These are phyloP conservation scores for Podaxis sp. DNA, from an alignment of 768 basidiomycete genomes.

Conservation along the genomic window DNA sequence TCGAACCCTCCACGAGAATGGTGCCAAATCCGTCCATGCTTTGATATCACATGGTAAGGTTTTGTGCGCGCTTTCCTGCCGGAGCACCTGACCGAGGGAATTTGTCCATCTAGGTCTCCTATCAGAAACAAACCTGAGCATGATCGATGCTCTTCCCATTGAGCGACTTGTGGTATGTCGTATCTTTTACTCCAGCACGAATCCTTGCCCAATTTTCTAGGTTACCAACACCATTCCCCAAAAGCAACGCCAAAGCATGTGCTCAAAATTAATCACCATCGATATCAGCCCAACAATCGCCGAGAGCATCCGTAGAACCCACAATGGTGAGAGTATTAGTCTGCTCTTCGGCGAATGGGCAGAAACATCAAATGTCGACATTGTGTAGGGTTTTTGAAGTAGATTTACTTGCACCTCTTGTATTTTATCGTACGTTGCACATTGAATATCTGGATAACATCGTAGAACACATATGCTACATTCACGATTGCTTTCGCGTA, in stretches of 20 bases:
- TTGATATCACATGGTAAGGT: conserved; percentile 85
- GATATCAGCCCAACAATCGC: conserved; percentile 92
- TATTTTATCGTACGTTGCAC: conserved; percentile 4
- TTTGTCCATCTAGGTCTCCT: conserved; percentile 60
- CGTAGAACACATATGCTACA: background rate
- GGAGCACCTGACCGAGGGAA: conserved; percentile 13
- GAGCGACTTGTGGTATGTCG: conserved; percentile 78
- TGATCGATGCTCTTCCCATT: conserved; percentile 72
- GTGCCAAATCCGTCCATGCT: conserved; percentile 84
- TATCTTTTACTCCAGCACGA: conserved; percentile 1
- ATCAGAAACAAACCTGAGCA: conserved; percentile 70
- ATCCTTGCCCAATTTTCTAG: conserved; percentile 33
- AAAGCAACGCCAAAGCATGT: conserved; percentile 56
- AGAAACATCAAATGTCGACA: conserved; percentile 44
- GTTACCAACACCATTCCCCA: conserved; percentile 97
- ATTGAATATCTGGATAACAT: conserved; percentile 3
- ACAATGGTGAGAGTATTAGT: conserved; percentile 93
- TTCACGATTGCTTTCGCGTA: background rate
- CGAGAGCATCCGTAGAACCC: conserved; percentile 93
- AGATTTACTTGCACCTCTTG: background rate
- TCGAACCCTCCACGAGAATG: conserved; percentile 84
- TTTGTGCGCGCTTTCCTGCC: conserved; percentile 12
- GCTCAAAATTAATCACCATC: conserved; percentile 81
- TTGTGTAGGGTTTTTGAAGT: conserved; percentile 25
- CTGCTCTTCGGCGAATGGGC: conserved; percentile 85